A percentile compares a stretch with the other conserved stretches of the same genome.
Conservation (phyloP, 345 rosid species). For the Salix viminalis region DNA sequence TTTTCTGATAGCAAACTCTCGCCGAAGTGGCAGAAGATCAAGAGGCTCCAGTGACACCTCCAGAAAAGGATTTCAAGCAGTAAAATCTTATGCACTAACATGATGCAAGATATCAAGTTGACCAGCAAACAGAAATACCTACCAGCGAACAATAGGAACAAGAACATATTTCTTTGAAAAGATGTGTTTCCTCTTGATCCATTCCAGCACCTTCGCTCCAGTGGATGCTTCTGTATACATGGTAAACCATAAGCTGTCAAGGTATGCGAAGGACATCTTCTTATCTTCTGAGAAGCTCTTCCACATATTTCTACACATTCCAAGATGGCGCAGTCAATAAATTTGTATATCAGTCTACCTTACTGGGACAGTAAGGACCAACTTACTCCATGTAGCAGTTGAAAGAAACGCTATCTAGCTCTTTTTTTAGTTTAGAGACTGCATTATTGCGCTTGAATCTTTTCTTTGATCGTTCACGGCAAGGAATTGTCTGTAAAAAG, state of each 20-base stretch:
- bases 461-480: slow-evolving; percentile 32
- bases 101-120: background rate
- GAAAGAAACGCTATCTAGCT: slow-evolving; percentile 15
- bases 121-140: background rate
- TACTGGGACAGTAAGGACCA: background rate
- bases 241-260: slow-evolving; percentile 55
- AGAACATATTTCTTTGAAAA: slow-evolving; percentile 58
- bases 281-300: slow-evolving; percentile 40
- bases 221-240: slow-evolving; percentile 35
- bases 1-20: slow-evolving; percentile 40
- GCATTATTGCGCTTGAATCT: slow-evolving; percentile 29
- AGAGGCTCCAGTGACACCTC: slow-evolving; percentile 61
- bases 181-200: slow-evolving; percentile 50
- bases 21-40: slow-evolving; percentile 68
- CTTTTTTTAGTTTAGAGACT: slow-evolving; percentile 12
- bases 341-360: background rate
- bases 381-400: slow-evolving; percentile 44
- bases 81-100: slow-evolving; percentile 4
- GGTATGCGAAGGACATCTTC: slow-evolving; percentile 36
- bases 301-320: slow-evolving; percentile 48
- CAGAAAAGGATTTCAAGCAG: slow-evolving; percentile 14
- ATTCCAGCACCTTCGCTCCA: slow-evolving; percentile 35
- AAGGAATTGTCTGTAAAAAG: slow-evolving; percentile 28
- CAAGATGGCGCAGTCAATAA: background rate
- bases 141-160: slow-evolving; percentile 70